Base-by-base conservation (phyloP, 1,139 yeast genomes). In the Geotrichum aggregatum region DNA sequence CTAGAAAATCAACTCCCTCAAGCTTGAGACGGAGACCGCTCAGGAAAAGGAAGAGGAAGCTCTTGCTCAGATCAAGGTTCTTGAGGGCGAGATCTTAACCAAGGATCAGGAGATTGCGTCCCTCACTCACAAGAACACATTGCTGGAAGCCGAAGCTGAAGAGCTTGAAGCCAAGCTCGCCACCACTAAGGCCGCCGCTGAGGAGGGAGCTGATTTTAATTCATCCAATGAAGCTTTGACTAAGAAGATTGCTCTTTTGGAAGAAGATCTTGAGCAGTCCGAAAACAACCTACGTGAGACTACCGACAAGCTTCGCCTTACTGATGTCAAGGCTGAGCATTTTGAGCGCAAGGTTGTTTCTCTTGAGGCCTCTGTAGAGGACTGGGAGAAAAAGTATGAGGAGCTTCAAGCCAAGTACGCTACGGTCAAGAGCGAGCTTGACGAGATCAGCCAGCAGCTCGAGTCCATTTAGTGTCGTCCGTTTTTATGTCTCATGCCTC, bases 301-400 rank as follows among this genome's bases (percentile, higher is more conserved):
- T 60, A 88, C 96, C 61, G 91, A 85, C 67, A 88, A 89, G 77
- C 80, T 91, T 71, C 88, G 97, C 73, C 96, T 88, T 71, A 84
- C 96, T 57, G 99, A 94, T 68, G 83, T 94, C 75, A 88, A 89
- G 76, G 95, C 95, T 60, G 98, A 94, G 75, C 96, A 88, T 74
- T 81, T 89, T 73, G 97, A 91, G 75, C 87, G 96, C 76, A 88
- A 87, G 76, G 95, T 92, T 57, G 80, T 88, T 54, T 87, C 96
- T 30, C 80, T 91, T 67, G 98, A 92, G 76, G 76, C 84, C 61
- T 98, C 92, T 76, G 88, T 87, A 74, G 95, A 88, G 65, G 88
- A 86, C 58, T 79, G 87, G 81, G 98, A 92, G 76, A 80, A 81
- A 77, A 89, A 88, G 76, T 85, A 77, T 68, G 98, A 92, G 76